A percentile compares a stretch with the other conserved stretches of the same genome.
Conservation (phyloP, 805 yeast genomes). For the Metschnikowia colocasiae region DNA sequence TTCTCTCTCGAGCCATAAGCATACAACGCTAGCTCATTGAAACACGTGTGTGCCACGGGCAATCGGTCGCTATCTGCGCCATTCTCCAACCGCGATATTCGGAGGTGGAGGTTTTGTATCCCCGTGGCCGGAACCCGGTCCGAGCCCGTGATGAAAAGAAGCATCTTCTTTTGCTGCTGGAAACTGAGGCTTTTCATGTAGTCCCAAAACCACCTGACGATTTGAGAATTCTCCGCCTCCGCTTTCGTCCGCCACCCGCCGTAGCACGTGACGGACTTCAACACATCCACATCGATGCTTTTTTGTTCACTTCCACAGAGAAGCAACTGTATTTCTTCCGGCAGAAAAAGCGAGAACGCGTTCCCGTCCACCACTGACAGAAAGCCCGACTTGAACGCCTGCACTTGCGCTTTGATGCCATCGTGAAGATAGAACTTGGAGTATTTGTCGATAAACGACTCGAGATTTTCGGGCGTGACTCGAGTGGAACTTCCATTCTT, state of each 20-base stretch:
- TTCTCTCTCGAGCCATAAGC: slow-evolving; percentile 57
- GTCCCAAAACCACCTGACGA: slow-evolving; percentile 87
- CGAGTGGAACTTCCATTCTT: slow-evolving; percentile 50
- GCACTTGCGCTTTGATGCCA: slow-evolving; percentile 50
- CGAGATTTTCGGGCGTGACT: slow-evolving; percentile 60
- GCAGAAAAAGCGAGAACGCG: slow-evolving; percentile 73
- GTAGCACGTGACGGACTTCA: slow-evolving; percentile 73
- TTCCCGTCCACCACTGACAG: slow-evolving; percentile 72
- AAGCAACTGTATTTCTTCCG: slow-evolving; percentile 76
- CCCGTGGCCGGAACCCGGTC: slow-evolving; percentile 95
- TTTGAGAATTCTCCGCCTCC: slow-evolving; percentile 33
- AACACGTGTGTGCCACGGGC: slow-evolving; percentile 92
- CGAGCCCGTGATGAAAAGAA: slow-evolving; percentile 83
- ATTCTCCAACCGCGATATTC: slow-evolving; percentile 48
- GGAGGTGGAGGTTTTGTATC: slow-evolving; percentile 66
- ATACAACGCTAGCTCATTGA: slow-evolving; percentile 80
- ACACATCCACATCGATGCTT: slow-evolving; percentile 59
- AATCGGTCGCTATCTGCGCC: slow-evolving; percentile 45
- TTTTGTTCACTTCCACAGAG: slow-evolving; percentile 72
- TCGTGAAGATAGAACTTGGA: slow-evolving; percentile 56
- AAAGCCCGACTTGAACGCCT: slow-evolving; percentile 68
- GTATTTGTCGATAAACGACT: slow-evolving; percentile 60
- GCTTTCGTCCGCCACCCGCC: slow-evolving; percentile 51
- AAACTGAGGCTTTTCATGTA: slow-evolving; percentile 48
- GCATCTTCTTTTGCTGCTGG: slow-evolving; percentile 54